Conservation (phyloP, 225 moss, liverwort and hornwort species). For the Sphagnum tenellum region DNA sequence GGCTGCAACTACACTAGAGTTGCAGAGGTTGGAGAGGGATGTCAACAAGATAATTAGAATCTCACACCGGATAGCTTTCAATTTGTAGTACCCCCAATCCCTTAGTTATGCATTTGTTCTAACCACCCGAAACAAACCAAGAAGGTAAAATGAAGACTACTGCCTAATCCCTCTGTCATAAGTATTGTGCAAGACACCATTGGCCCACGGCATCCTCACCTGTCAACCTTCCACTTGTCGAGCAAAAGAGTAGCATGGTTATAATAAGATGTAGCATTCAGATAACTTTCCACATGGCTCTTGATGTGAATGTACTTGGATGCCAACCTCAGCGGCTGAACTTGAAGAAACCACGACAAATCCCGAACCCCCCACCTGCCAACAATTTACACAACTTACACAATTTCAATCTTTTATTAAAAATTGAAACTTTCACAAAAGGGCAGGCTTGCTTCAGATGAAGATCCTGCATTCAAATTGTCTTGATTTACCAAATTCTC, state of each 20-base stretch:
- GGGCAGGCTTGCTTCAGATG: neutral
- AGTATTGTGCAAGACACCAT: no score
- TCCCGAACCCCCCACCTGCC: conserved; percentile 95
- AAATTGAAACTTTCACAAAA: neutral
- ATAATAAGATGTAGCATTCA: conserved; percentile 90
- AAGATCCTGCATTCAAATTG: no score
- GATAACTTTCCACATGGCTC: conserved; percentile 74
- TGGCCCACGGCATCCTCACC: no score
- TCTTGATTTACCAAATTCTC: no score
- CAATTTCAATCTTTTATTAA: no score
- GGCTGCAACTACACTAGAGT: no score
- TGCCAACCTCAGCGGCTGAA: conserved; percentile 69
- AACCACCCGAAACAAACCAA: conserved; percentile 66
- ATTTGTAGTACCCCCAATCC: no score
- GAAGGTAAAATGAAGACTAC: conserved; percentile 87
- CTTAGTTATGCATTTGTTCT: neutral
- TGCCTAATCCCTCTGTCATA: no score
- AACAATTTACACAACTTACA: neutral
- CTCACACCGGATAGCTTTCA: no score
- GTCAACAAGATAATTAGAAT: no score
- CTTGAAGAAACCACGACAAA: conserved; percentile 87
- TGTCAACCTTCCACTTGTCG: conserved; percentile 93
- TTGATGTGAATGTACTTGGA: conserved; percentile 79
- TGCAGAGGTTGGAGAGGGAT: no score
- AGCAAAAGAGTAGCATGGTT: conserved; percentile 93